Evolutionary conservation across 352 stramenopile genomes (phyloP).

Genomic region (Phytopythium oedochilum): DNA sequence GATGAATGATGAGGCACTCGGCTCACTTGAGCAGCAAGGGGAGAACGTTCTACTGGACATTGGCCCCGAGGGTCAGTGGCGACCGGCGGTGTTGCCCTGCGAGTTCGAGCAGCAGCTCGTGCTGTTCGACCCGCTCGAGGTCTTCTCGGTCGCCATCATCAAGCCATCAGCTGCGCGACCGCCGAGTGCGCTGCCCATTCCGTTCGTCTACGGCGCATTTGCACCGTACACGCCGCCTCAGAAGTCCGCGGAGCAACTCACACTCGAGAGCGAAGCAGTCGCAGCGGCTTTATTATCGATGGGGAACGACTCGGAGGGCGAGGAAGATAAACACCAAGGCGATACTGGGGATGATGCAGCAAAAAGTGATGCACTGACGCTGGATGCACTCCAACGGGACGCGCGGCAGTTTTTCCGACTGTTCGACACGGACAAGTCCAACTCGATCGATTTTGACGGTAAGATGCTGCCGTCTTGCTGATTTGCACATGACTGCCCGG

Average conservation of each 20-base stretch:
- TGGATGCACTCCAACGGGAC: constrained; percentile 45
- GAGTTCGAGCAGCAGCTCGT: constrained; percentile 55
- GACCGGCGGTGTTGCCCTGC: constrained; percentile 33
- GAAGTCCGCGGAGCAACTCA: constrained; percentile 41
- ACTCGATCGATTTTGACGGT: constrained; percentile 78
- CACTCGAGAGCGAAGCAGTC: constrained; percentile 42
- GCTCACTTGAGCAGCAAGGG: constrained; percentile 29
- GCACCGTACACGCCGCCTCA: constrained; percentile 45
- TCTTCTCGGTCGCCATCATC: constrained; percentile 43
- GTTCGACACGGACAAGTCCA: constrained; percentile 70
- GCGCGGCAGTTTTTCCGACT: constrained; percentile 60
- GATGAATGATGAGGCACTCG: constrained; percentile 22
- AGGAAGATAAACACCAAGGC: constrained; percentile 11
- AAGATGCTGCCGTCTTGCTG: neutral
- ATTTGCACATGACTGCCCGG: no score
- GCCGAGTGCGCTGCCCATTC: constrained; percentile 32
- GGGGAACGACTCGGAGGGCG: constrained; percentile 34
- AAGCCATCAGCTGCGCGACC: constrained; percentile 59
- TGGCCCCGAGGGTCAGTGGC: constrained; percentile 60
- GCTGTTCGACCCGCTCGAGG: constrained; percentile 51
- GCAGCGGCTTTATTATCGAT: constrained; percentile 40
- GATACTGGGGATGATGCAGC: no score
- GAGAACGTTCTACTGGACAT: constrained; percentile 52
- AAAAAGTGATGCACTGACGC: constrained; percentile 17
- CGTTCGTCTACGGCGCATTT: constrained; percentile 57